Conservation (phyloP, 129 eudicot genomes). For the Daucus carota region DH1_v3.0 NC_030382.2:39310501-39311000, state of each 20-base stretch:
- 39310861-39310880: too few relatives aligned
- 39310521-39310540: constrained; percentile 79
- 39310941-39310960: too few relatives aligned
- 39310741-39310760: neutral
- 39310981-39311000: too few relatives aligned
- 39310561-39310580: constrained; percentile 30
- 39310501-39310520: constrained; percentile 74
- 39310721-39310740: constrained; percentile 13
- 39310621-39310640: constrained; percentile 59
- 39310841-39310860: too few relatives aligned
- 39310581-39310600: constrained; percentile 55
- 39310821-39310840: neutral
- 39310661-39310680: constrained; percentile 15
- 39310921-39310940: too few relatives aligned
- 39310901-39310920: too few relatives aligned
- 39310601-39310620: constrained; percentile 53
- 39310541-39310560: constrained; percentile 31
- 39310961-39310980: too few relatives aligned
- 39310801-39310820: too few relatives aligned
- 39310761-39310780: neutral
- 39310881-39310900: too few relatives aligned
- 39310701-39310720: constrained; percentile 14
- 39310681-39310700: constrained; percentile 7
- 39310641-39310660: constrained; percentile 31
- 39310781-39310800: too few relatives aligned